Evolutionary conservation across 345 rosid species (phyloP), one percentile per base, ranked within the genome.

Genomic region (Eucalyptus virginea): DNA sequence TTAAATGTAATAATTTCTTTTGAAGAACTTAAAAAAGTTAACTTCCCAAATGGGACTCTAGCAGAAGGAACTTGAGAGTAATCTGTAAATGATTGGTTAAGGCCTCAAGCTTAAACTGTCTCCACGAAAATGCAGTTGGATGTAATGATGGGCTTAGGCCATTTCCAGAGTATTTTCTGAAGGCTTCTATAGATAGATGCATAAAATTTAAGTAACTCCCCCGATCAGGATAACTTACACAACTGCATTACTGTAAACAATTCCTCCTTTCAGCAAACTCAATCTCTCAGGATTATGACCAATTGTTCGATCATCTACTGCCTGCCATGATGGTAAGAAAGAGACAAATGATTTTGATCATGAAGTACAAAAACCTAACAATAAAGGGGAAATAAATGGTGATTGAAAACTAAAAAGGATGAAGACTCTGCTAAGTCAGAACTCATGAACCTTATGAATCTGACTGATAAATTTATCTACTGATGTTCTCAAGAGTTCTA

Each of bases 241-340:
- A 30, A 92, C 92, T 51, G 94, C 95, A 91, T 94, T 94, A 94
- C 95, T 93, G 89, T 94, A 94, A 60, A 93, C 94, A 45, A 94
- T 90, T 89, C 96, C 95, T 80, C 95, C 96, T 91, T 94, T 94
- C 93, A 93, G 88, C 89, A 94, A 91, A 90, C 96, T 93, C 90
- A 94, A 87, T 88, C 95, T 94, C 89, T 94, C 95, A 87, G 96
- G 96, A 92, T 94, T 94, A 87, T 94, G 95, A 88, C 95, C 96
- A 88, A 94, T 91, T 50, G 95, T 94, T 89, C 95, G 93, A 90
- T 94, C 96, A 89, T 94, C 96, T 58, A 94, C 87, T 80, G 96
- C 96, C 96, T 94, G 93, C 49, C 90, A 93, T 30, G 37, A 65
- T 72, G 24, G n/a, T 44, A 37, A 86, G 37, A 54, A 86, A 23